A percentile compares a stretch with the other conserved stretches of the same genome.
Evolutionary conservation across 2,329 filamentous ascomycete genomes (phyloP).

Genomic region (Anthostomella pinea): DNA sequence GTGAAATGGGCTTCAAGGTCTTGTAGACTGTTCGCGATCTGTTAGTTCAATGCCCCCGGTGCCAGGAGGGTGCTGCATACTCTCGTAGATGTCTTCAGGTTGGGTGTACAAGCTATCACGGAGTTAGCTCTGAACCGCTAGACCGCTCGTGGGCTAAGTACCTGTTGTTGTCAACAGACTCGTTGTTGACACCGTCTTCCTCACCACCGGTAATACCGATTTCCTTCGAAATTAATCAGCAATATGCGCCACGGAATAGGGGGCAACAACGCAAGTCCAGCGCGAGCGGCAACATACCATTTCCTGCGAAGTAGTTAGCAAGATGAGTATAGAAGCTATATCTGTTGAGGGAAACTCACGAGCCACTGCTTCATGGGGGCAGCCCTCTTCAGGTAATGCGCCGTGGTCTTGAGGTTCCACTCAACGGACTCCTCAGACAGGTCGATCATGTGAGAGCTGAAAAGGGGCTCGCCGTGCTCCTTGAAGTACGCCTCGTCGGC

Average conservation of each 20-base stretch:
- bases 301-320: conserved; percentile 64
- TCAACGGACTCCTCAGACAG: conserved; percentile 87
- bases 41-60: too few species aligned
- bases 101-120: conserved; percentile 75
- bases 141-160: background rate
- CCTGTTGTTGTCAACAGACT: conserved; percentile 89
- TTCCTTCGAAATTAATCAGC: conserved; percentile 40
- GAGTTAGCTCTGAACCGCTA: background rate
- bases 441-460: conserved; percentile 98
- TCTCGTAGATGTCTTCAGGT: conserved; percentile 79
- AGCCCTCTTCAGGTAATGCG: conserved; percentile 88
- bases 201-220: conserved; percentile 96
- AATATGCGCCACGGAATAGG: too few species aligned
- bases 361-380: conserved; percentile 98
- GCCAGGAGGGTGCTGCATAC: background rate
- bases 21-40: conserved; percentile 71
- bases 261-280: too few species aligned
- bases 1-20: conserved; percentile 78
- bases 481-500: conserved; percentile 96
- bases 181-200: conserved; percentile 98
- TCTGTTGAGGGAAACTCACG: too few species aligned
- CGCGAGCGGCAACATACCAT: too few species aligned
- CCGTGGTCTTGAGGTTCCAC: conserved; percentile 89
- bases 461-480: conserved; percentile 85
- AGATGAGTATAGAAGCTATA: too few species aligned